Conservation (phyloP, 2,329 filamentous ascomycete genomes). For the Cercospora berteroae region DNA sequence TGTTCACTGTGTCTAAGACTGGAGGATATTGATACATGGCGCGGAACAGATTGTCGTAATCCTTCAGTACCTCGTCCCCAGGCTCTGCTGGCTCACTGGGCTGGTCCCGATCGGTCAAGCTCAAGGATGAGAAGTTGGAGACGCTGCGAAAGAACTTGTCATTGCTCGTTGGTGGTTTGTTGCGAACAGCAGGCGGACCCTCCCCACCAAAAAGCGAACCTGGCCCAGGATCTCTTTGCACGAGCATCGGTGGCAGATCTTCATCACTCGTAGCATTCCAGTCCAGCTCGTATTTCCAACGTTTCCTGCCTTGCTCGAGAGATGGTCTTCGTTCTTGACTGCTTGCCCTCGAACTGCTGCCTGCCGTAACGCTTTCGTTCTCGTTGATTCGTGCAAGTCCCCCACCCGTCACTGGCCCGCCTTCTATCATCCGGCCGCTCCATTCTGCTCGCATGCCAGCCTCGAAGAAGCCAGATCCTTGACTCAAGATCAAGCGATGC, state of each 20-base stretch:
- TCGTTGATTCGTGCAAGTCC: slow-evolving; percentile 31
- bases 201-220: slow-evolving; percentile 33
- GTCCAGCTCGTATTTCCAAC: slow-evolving; percentile 88
- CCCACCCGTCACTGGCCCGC: slow-evolving; percentile 9
- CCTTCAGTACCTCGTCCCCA: slow-evolving; percentile 71
- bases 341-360: slow-evolving; percentile 40
- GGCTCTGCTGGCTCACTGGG: slow-evolving; percentile 51
- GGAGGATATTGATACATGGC: slow-evolving; percentile 95
- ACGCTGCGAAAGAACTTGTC: slow-evolving; percentile 82
- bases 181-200: slow-evolving; percentile 54
- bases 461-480: slow-evolving; percentile 93
- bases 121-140: slow-evolving; percentile 67
- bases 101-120: slow-evolving; percentile 48
- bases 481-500: slow-evolving; percentile 80
- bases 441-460: slow-evolving; percentile 50
- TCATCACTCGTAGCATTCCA: slow-evolving; percentile 64
- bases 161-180: slow-evolving; percentile 62
- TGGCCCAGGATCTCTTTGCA: slow-evolving; percentile 65
- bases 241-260: slow-evolving; percentile 76
- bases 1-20: slow-evolving; percentile 77
- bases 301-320: slow-evolving; percentile 50
- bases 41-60: slow-evolving; percentile 94
- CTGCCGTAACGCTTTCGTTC: slow-evolving; percentile 31
- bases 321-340: slow-evolving; percentile 39
- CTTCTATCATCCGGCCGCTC: slow-evolving; percentile 27